Percentiles rank a stretch among this genome's conserved stretches.
phyloP scores from a whole-genome alignment of 306 rosid genomes.

The Lablab purpureus region DNA sequence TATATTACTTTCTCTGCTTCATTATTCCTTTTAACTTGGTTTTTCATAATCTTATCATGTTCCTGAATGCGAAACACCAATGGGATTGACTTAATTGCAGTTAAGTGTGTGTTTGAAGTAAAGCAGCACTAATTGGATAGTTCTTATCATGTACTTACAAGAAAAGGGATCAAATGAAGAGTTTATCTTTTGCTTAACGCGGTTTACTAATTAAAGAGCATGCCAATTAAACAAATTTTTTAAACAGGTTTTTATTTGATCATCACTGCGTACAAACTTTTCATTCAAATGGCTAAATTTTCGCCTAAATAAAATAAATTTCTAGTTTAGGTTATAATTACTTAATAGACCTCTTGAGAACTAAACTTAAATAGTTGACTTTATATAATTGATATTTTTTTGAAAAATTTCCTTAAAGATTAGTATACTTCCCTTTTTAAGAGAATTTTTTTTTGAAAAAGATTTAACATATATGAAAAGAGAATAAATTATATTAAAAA shows the following conservation, averaged over 20 bases:
- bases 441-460: too few relatives aligned
- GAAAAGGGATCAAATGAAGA: neutral
- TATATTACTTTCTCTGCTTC: conserved; percentile 17
- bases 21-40: neutral
- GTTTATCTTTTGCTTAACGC: neutral
- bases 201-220: too few relatives aligned
- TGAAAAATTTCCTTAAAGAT: too few relatives aligned
- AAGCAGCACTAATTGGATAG: neutral
- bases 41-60: conserved; percentile 22
- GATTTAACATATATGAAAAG: too few relatives aligned
- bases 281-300: neutral
- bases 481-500: too few relatives aligned
- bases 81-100: neutral
- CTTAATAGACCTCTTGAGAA: neutral
- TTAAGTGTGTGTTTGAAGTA: neutral
- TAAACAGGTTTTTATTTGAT: too few relatives aligned
- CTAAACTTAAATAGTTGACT: too few relatives aligned
- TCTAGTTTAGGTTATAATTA: too few relatives aligned
- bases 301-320: too few relatives aligned
- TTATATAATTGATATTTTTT: too few relatives aligned
- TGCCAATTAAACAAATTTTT: too few relatives aligned
- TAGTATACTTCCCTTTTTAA: too few relatives aligned
- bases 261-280: neutral
- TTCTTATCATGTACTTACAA: neutral
- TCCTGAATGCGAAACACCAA: conserved; percentile 24